Base-by-base conservation (phyloP, 148 eudicot genomes). In the Bassia scoparia region DNA sequence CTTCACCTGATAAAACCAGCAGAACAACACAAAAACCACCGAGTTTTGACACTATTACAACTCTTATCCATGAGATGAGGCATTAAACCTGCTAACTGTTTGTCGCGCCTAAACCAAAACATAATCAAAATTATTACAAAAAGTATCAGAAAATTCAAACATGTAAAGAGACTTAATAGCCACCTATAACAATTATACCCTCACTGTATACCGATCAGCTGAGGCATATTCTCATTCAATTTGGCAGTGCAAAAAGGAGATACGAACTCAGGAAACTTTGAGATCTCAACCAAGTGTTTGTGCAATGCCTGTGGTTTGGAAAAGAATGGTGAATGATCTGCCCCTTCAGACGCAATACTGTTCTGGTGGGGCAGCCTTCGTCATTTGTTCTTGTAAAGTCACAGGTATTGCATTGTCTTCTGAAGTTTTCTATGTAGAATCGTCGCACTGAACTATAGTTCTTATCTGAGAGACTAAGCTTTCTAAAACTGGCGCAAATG, bases 261-360 rank as follows among this genome's bases (percentile, higher is more conserved):
- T 58, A 30, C 7, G 52, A 67, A 56, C 61, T 81, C 52, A 86
- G 14, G 68, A 74, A 67, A 86, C 66, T 79, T 85, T 21, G 93
- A 82, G 55, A 94, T 89, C 77, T 94, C 97, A 50, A 91, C 86
- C 55, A 94, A 79, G 29, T 76, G 73, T 71, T 82, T 91, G 78
- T 94, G 96, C 18, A 94, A 81, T 41, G 93, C 89, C 85, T 94
- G 98, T 67, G 98, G 98, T 77, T 89, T 94, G 5, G 98, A 94
- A 82, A 94, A 94, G 81, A 94, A 94, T 0, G 98, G 98, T 17
- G 97, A 88, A 80, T 94, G 98, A 73, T 94, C 98, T 16, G 97
- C 83, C 20, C 97, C 96, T 84, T 86, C 52, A 94, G 85, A 59
- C 83, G 84, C 62, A 88, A 88, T 24, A 94, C 29, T 64, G 82